Evolutionary conservation across 2,329 filamentous ascomycete genomes (phyloP).

Genomic region (Aureobasidium sp.): DNA sequence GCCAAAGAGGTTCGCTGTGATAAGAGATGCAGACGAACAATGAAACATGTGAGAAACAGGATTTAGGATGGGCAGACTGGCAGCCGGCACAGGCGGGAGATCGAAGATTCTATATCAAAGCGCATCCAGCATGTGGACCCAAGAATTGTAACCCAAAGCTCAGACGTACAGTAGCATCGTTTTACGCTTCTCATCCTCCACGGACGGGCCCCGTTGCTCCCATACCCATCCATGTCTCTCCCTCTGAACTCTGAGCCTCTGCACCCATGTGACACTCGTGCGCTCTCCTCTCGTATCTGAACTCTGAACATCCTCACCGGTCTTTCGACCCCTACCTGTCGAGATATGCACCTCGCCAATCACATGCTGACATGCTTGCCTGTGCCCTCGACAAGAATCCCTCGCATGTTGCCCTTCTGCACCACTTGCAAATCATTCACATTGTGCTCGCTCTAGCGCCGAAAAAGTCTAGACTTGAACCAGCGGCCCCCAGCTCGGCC

Average conservation of each 20-base stretch:
- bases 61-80: neutral
- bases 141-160: neutral
- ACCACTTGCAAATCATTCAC: slow-evolving; percentile 8
- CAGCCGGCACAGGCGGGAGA: neutral
- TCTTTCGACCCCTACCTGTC: slow-evolving; percentile 2
- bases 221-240: neutral
- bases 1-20: neutral
- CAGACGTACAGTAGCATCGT: neutral
- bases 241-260: neutral
- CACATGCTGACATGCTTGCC: slow-evolving; percentile 1
- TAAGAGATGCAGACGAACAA: neutral
- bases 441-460: neutral
- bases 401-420: neutral
- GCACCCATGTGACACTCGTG: neutral
- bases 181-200: neutral
- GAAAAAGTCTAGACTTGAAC: slow-evolving; percentile 8
- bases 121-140: neutral
- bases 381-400: neutral
- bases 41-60: neutral
- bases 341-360: slow-evolving; percentile 2
- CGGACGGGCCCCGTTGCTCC: neutral
- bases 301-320: neutral
- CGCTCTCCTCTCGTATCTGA: neutral
- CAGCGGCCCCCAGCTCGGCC: slow-evolving; percentile 1
- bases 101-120: slow-evolving; percentile 1